phyloP scores from a whole-genome alignment of 768 basidiomycete species.

The Mycena haematopus region DNA sequence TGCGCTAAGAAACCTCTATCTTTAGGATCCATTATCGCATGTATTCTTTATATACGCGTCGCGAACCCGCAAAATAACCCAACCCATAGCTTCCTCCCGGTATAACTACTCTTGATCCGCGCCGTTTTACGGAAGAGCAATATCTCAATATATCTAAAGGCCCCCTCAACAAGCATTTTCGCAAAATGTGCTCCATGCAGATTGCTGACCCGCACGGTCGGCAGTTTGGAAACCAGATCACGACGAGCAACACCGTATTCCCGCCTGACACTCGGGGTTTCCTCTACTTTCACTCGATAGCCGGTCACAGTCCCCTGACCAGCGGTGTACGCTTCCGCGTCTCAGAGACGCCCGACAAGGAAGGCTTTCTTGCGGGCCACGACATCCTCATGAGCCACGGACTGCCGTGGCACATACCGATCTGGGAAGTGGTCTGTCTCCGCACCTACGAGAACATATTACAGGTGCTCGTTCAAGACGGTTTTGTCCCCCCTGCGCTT shows the following conservation, averaged over 20 bases:
- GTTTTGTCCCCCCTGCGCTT: slow-evolving; percentile 16
- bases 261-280: slow-evolving; percentile 11
- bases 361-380: slow-evolving; percentile 13
- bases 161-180: not conserved
- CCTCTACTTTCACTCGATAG: slow-evolving; percentile 23
- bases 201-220: not conserved
- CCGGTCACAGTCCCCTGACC: not conserved
- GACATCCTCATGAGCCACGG: slow-evolving; percentile 25
- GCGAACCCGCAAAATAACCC: not conserved
- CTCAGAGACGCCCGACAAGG: not conserved
- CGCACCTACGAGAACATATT: not conserved
- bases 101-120: slow-evolving; percentile 19
- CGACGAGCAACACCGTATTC: not conserved
- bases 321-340: slow-evolving; percentile 18
- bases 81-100: slow-evolving; percentile 2
- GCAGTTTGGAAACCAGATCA: slow-evolving; percentile 13
- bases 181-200: not conserved
- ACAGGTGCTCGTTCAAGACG: slow-evolving; percentile 13
- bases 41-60: not conserved
- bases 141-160: slow-evolving; percentile 11
- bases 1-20: too few species aligned
- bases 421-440: slow-evolving; percentile 6
- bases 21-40: not conserved
- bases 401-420: slow-evolving; percentile 23
- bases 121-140: not conserved